Evolutionary conservation across 2,329 filamentous ascomycete species (phyloP).

Genomic region (Talaromyces sp.): DNA sequence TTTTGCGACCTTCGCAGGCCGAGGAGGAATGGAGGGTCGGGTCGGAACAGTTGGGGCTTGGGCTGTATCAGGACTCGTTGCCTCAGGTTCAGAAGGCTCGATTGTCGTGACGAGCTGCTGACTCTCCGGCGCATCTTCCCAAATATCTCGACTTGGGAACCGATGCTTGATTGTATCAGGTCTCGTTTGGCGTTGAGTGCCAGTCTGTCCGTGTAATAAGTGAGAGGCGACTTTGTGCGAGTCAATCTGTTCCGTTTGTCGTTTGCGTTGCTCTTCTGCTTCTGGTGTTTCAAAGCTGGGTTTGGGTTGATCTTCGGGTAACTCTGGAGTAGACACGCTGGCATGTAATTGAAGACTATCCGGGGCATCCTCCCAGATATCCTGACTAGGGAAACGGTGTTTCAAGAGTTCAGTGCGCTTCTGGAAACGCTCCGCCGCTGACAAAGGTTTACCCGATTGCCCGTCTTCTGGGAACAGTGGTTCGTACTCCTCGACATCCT

Average conservation of each 20-base stretch:
- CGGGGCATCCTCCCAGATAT: slow-evolving; percentile 96
- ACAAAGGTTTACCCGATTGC: slow-evolving; percentile 50
- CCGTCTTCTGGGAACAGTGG: slow-evolving; percentile 83
- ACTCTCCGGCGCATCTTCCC: slow-evolving; percentile 89
- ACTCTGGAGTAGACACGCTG: slow-evolving; percentile 77
- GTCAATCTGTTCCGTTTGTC: slow-evolving; percentile 36
- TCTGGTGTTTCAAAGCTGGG: slow-evolving; percentile 41
- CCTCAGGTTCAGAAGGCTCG: slow-evolving; percentile 47
- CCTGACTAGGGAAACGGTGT: slow-evolving; percentile 83
- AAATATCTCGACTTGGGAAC: slow-evolving; percentile 88
- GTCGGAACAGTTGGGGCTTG: slow-evolving; percentile 29
- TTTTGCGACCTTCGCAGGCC: slow-evolving; percentile 31
- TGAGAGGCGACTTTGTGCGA: slow-evolving; percentile 32
- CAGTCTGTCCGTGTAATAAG: slow-evolving; percentile 25
- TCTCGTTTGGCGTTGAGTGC: slow-evolving; percentile 32
- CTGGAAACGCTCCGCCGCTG: slow-evolving; percentile 54
- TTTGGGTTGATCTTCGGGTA: slow-evolving; percentile 44
- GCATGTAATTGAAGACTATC: slow-evolving; percentile 71
- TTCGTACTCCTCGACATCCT: slow-evolving; percentile 91
- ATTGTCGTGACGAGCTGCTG: slow-evolving; percentile 69
- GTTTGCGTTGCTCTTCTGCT: slow-evolving; percentile 45
- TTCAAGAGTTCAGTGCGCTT: slow-evolving; percentile 48
- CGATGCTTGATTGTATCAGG: slow-evolving; percentile 57
- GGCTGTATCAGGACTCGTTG: slow-evolving; percentile 33
- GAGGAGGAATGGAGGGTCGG: slow-evolving; percentile 20